These are phyloP conservation scores for Xerocomus brunneocitrinus DNA, from an alignment of 768 basidiomycete genomes.

Conservation along the genomic window DNA sequence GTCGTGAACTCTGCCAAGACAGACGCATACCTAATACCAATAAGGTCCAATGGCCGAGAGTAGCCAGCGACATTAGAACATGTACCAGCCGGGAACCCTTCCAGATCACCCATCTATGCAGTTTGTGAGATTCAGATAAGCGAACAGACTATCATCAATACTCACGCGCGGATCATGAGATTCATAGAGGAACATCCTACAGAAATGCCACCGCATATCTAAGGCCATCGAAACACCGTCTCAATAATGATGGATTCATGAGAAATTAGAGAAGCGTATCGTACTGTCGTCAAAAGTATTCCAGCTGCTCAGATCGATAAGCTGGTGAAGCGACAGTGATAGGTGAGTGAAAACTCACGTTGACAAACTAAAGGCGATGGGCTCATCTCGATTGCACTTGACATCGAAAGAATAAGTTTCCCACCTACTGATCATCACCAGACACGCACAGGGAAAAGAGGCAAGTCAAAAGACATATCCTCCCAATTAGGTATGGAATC, in stretches of 20 bases:
- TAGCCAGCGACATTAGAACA: not conserved
- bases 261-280: not conserved
- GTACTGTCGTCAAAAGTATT: not conserved
- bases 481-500: slow-evolving; percentile 13
- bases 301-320: not conserved
- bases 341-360: slow-evolving; percentile 2
- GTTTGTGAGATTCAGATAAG: not conserved
- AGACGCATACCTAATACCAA: slow-evolving; percentile 2
- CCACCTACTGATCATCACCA: not conserved
- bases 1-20: not conserved
- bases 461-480: not conserved
- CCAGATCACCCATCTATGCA: slow-evolving; percentile 16
- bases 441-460: slow-evolving; percentile 4
- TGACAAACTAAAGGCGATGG: not conserved
- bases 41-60: slow-evolving; percentile 12
- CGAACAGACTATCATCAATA: not conserved
- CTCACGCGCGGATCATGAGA: slow-evolving; percentile 17
- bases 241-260: not conserved
- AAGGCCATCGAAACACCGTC: too few relatives aligned
- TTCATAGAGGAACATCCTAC: slow-evolving; percentile 13
- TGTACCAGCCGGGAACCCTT: slow-evolving; percentile 3
- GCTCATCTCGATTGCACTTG: slow-evolving; percentile 3
- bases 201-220: slow-evolving; percentile 5
- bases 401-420: not conserved
- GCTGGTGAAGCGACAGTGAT: not conserved